Conservation (phyloP, 768 basidiomycete species). For the Hydnomerulius pinastri region DNA sequence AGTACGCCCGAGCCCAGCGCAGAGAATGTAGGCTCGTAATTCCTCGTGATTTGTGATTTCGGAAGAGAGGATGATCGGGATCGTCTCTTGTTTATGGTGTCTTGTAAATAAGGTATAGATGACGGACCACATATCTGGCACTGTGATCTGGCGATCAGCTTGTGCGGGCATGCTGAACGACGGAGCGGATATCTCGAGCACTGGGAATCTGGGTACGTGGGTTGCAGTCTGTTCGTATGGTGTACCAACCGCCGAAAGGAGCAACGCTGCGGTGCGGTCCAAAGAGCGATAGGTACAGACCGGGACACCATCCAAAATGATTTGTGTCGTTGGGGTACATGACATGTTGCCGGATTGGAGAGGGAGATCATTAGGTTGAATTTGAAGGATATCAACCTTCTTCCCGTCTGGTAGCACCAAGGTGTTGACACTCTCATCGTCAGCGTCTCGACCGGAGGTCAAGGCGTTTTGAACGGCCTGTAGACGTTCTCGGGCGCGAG, state of each 20-base stretch:
- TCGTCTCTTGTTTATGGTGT: conserved; percentile 40
- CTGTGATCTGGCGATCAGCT: conserved; percentile 12
- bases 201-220: conserved; percentile 22
- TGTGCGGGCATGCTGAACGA: not conserved
- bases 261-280: conserved; percentile 9
- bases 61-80: conserved; percentile 39
- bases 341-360: too few species aligned
- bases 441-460: not conserved
- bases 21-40: conserved; percentile 38
- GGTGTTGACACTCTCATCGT: not conserved
- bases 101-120: conserved; percentile 44
- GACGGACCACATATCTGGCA: conserved; percentile 41
- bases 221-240: conserved; percentile 18
- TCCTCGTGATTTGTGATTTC: conserved; percentile 32
- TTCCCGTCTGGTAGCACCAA: conserved; percentile 19
- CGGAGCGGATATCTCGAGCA: conserved; percentile 14
- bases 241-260: conserved; percentile 21
- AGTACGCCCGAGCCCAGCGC: conserved; percentile 36
- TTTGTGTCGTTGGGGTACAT: not conserved
- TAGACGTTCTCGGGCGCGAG: conserved; percentile 4
- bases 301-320: conserved; percentile 7
- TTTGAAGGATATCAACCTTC: conserved; percentile 5
- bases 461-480: conserved; percentile 16
- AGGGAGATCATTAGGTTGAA: not conserved
- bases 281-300: conserved; percentile 16